Base-by-base conservation (phyloP, 1,284 basidiomycete species). In the Pseudozyma pruni region DNA sequence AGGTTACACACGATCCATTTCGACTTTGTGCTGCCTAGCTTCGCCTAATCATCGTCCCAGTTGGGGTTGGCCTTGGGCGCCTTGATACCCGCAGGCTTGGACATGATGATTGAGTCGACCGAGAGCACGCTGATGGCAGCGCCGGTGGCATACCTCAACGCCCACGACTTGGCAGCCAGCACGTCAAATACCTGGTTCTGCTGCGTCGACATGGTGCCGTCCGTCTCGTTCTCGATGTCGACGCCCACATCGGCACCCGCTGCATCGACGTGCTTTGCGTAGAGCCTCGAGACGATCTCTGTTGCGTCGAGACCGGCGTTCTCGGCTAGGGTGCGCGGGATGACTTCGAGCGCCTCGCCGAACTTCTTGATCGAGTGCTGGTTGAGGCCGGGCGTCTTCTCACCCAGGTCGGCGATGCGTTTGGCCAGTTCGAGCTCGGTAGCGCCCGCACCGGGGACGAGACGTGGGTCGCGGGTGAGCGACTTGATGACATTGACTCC, bases 61-160 rank as follows among this genome's bases (percentile, higher is more conserved):
- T 81, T 78, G 10, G 79, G 79, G 59, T 81, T 81, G 22, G 73
- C 63, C 35, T 78, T 72, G 17, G 80, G 80, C 3, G 78, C 80
- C 67, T 82, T 82, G 68, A 82, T 81, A 25, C 81, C 81, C 1
- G 81, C 80, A 6, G 80, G 80, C 54, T 82, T 82, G 52, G 72
- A 75, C 89, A 97, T 95, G 85, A 98, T 98, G 84, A 98, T 97
- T 76, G 91, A 92, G 84, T 99, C 96, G 10, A 99, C 96, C 59
- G 90, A 91, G 43, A 99, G 88, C 20, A 99, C 93, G 0, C 91
- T 90, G 50, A 94, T 89, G 2, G 96, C 96, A 5, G 96, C 94
- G 81, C 96, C 94, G 0, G 94, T 94, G 14, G 91, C 93, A 27
- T 94, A 88, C 61, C 88, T 86, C 70, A 96, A 87, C 1, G 93